Conservation (phyloP, 2,329 filamentous ascomycete genomes). For the Sclerotinia nivalis region DNA sequence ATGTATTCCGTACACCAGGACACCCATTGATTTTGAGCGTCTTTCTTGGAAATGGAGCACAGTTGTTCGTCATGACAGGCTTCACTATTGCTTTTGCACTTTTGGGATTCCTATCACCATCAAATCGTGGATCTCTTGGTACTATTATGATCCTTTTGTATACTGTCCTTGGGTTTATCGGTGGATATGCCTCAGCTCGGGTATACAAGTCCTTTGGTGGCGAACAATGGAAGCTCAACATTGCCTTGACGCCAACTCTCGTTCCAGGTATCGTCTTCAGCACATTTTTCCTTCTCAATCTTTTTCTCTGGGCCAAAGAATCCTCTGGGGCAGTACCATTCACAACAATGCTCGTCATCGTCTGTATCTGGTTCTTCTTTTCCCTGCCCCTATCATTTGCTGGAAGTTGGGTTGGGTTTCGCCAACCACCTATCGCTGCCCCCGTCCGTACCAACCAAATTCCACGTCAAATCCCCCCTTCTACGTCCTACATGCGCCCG, state of each 20-base stretch:
- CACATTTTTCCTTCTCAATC: constrained; percentile 88
- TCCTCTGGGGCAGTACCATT: constrained; percentile 95
- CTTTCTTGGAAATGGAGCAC: constrained; percentile 87
- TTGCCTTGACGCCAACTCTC: constrained; percentile 80
- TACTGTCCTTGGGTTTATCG: constrained; percentile 87
- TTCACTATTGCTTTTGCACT: constrained; percentile 92
- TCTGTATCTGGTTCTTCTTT: constrained; percentile 96
- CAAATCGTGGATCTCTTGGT: constrained; percentile 89
- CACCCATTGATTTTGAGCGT: constrained; percentile 83
- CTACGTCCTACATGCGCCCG: constrained; percentile 78
- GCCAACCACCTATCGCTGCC: constrained; percentile 66
- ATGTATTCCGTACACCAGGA: constrained; percentile 88
- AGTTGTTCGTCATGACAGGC: constrained; percentile 97
- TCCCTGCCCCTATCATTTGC: constrained; percentile 87
- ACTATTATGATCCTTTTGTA: constrained; percentile 94
- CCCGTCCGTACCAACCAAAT: constrained; percentile 98
- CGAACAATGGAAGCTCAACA: constrained; percentile 92
- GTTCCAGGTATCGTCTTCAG: constrained; percentile 85
- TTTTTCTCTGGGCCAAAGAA: constrained; percentile 92
- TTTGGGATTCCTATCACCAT: constrained; percentile 91
- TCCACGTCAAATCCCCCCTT: constrained; percentile 88
- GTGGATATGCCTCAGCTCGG: constrained; percentile 84
- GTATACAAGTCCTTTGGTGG: constrained; percentile 95
- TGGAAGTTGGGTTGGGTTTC: constrained; percentile 93
- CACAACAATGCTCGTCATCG: constrained; percentile 91